Evolutionary conservation across 164 flowering plant genomes (phyloP).

Genomic region (Stephania cephalantha): DNA sequence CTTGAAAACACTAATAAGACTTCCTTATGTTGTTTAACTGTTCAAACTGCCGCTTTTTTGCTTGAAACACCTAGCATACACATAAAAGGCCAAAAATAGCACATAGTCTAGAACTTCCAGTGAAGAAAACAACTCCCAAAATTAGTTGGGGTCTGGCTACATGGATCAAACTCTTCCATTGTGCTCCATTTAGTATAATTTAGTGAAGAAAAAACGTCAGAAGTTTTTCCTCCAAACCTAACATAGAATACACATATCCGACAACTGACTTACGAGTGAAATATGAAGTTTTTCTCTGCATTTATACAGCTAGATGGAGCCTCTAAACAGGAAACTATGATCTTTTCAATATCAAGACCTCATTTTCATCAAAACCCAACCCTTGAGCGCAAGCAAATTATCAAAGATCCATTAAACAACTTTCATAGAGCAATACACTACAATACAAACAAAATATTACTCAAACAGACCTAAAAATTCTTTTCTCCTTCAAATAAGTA

Average conservation of each 20-base stretch:
- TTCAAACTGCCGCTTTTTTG: not conserved
- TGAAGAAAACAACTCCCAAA: no score
- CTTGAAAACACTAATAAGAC: not conserved
- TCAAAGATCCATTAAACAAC: not conserved
- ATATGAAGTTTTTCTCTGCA: not conserved
- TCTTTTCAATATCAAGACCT: not conserved
- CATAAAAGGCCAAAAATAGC: not conserved
- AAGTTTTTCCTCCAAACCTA: not conserved
- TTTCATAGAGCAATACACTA: not conserved
- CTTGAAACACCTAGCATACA: not conserved
- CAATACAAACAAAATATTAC: no score
- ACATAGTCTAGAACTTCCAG: no score
- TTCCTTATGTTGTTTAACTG: not conserved
- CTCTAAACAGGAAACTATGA: not conserved
- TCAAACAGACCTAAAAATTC: no score
- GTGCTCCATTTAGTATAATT: no score
- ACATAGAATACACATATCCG: not conserved
- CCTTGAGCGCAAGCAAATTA: not conserved
- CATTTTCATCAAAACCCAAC: not conserved
- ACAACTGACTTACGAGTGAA: not conserved
- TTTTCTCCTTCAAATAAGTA: no score
- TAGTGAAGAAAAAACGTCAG: not conserved
- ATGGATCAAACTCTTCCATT: no score
- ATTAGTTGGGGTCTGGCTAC: no score
- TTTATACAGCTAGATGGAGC: not conserved